Conservation (phyloP, 345 rosid species). For the Limnanthes douglasii region DNA sequence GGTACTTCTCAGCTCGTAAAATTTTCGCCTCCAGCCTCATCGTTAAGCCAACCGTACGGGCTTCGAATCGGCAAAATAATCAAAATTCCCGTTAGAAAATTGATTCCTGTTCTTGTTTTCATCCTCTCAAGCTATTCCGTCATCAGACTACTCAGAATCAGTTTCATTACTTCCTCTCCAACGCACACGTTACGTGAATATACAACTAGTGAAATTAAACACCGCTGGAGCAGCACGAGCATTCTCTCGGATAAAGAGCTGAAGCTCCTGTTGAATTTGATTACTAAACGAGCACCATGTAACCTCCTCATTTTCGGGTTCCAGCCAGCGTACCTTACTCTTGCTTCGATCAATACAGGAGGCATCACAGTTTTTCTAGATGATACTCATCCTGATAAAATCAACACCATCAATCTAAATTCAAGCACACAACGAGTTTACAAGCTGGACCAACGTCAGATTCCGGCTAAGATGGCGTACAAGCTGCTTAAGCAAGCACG, state of each 20-base stretch:
- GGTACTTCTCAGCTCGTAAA: constrained; percentile 25
- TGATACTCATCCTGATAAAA: constrained; percentile 37
- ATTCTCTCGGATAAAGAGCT: constrained; percentile 50
- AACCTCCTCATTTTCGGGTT: constrained; percentile 70
- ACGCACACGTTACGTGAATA: no score
- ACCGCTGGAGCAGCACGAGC: no score
- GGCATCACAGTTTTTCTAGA: constrained; percentile 59
- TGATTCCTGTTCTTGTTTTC: constrained; percentile 48
- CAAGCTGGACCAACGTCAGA: constrained; percentile 27
- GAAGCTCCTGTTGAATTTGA: constrained; percentile 29
- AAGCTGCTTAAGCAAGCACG: constrained; percentile 63
- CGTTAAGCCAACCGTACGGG: constrained; percentile 19
- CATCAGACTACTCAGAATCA: constrained; percentile 43
- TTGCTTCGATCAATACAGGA: constrained; percentile 43
- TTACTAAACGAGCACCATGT: constrained; percentile 48
- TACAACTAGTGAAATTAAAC: no score
- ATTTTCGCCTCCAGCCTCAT: constrained; percentile 31
- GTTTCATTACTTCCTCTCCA: constrained; percentile 32
- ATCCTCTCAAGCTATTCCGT: constrained; percentile 45
- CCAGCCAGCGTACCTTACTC: constrained; percentile 31
- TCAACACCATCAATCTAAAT: constrained; percentile 17
- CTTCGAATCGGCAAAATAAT: constrained; percentile 19
- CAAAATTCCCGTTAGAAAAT: constrained; percentile 36
- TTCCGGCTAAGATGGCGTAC: constrained; percentile 50
- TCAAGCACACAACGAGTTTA: constrained; percentile 30